Conservation (phyloP, 2,329 filamentous ascomycete species). For the Teratosphaeria gauchensis region DNA sequence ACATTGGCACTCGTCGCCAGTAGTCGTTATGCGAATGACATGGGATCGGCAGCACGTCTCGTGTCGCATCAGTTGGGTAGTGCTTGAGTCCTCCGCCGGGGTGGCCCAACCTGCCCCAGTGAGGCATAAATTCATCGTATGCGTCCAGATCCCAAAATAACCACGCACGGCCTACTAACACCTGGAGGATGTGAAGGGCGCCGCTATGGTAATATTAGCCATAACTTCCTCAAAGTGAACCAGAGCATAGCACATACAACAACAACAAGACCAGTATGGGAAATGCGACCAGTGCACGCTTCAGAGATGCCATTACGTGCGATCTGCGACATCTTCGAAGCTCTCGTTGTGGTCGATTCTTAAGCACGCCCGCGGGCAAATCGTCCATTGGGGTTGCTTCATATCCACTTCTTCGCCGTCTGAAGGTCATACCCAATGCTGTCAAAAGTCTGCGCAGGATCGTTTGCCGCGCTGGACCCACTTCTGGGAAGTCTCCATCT, state of each 20-base stretch:
- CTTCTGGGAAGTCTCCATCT: background rate
- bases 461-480: background rate
- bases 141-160: slow-evolving; percentile 28
- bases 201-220: slow-evolving; percentile 23
- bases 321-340: background rate
- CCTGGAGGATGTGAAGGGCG: slow-evolving; percentile 32
- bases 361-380: background rate
- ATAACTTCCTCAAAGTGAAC: background rate
- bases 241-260: background rate
- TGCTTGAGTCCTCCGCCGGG: slow-evolving; percentile 24
- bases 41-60: slow-evolving; percentile 42
- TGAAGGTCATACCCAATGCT: background rate
- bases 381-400: background rate
- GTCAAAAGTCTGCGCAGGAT: background rate
- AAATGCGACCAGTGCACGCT: background rate
- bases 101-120: slow-evolving; percentile 34
- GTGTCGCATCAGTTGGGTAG: slow-evolving; percentile 32
- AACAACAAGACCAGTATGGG: background rate
- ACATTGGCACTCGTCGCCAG: slow-evolving; percentile 54
- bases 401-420: background rate
- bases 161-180: slow-evolving; percentile 27
- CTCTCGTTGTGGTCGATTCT: background rate
- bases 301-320: background rate
- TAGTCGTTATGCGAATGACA: slow-evolving; percentile 67
- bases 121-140: slow-evolving; percentile 23